These are phyloP conservation scores for Ceratonia siliqua DNA, from an alignment of 306 rosid species.

Conservation along the genomic window DNA sequence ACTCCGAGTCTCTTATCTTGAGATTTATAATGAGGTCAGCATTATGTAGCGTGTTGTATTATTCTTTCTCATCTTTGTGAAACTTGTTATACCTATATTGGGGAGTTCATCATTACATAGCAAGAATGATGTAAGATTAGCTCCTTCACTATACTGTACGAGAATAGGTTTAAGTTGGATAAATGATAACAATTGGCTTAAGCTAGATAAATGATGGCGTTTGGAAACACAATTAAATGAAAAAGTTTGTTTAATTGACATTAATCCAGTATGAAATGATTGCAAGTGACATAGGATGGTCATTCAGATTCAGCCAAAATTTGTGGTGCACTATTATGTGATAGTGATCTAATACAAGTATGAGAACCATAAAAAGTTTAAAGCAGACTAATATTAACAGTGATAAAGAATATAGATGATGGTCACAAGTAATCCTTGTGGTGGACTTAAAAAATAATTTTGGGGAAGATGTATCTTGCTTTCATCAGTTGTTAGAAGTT, in stretches of 20 bases:
- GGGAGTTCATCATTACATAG: constrained; percentile 17
- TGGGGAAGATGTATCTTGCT: neutral
- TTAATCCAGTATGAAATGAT: neutral
- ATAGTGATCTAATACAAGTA: constrained; percentile 13
- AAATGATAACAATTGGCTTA: constrained; percentile 4
- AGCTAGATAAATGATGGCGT: neutral
- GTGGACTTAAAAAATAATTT: neutral
- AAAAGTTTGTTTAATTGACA: constrained; percentile 11
- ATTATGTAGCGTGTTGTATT: constrained; percentile 3
- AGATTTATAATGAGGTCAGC: constrained; percentile 91
- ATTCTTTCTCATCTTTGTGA: neutral
- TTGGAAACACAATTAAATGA: neutral
- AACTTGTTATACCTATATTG: constrained; percentile 11
- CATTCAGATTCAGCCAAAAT: neutral
- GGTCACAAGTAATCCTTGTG: neutral
- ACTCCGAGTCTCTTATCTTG: constrained; percentile 86
- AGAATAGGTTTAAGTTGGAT: constrained; percentile 12
- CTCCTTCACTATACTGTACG: neutral
- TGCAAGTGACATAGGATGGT: constrained; percentile 8
- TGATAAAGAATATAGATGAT: neutral
- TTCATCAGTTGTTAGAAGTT: constrained; percentile 6
- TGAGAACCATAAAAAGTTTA: neutral
- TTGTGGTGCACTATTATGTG: neutral
- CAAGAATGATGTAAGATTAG: constrained; percentile 18
- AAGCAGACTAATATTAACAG: constrained; percentile 7